These are phyloP conservation scores for Xylaria polymorpha DNA, from an alignment of 2,329 filamentous ascomycete species.

Conservation along the genomic window DNA sequence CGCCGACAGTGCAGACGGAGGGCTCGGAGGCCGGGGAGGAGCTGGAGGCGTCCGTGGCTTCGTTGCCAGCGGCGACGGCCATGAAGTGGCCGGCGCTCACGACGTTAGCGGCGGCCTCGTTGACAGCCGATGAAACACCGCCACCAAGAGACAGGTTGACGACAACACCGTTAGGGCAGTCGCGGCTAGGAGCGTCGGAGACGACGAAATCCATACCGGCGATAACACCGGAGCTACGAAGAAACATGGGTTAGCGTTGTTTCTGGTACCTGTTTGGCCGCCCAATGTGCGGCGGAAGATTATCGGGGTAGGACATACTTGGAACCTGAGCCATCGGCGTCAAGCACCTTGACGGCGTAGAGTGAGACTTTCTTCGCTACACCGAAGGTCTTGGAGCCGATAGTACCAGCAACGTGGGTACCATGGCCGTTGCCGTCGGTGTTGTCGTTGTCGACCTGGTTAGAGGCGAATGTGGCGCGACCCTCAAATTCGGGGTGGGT, in stretches of 20 bases:
- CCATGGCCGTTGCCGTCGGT: constrained; percentile 57
- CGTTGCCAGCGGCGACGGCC: constrained; percentile 67
- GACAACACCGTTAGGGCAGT: constrained; percentile 58
- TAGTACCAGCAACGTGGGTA: constrained; percentile 53
- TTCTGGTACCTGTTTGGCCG: neutral
- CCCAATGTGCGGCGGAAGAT: neutral
- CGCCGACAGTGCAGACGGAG: constrained; percentile 65
- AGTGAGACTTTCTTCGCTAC: constrained; percentile 60
- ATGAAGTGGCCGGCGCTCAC: constrained; percentile 61
- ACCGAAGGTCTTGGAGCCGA: constrained; percentile 57
- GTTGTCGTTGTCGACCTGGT: constrained; percentile 49
- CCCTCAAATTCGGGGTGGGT: constrained; percentile 60
- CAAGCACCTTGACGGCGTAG: constrained; percentile 61
- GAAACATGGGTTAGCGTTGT: constrained; percentile 6
- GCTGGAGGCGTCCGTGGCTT: constrained; percentile 52
- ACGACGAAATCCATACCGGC: constrained; percentile 55
- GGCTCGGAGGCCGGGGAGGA: constrained; percentile 62
- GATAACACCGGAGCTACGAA: constrained; percentile 45
- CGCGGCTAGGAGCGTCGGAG: constrained; percentile 55
- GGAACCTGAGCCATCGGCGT: constrained; percentile 45
- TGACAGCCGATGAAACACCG: constrained; percentile 58
- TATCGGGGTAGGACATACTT: constrained; percentile 46
- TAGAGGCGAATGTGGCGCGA: constrained; percentile 53
- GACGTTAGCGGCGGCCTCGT: constrained; percentile 60
- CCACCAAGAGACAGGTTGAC: constrained; percentile 68